phyloP scores from a whole-genome alignment of 306 rosid genomes.

The Fagus sylvatica region DNA sequence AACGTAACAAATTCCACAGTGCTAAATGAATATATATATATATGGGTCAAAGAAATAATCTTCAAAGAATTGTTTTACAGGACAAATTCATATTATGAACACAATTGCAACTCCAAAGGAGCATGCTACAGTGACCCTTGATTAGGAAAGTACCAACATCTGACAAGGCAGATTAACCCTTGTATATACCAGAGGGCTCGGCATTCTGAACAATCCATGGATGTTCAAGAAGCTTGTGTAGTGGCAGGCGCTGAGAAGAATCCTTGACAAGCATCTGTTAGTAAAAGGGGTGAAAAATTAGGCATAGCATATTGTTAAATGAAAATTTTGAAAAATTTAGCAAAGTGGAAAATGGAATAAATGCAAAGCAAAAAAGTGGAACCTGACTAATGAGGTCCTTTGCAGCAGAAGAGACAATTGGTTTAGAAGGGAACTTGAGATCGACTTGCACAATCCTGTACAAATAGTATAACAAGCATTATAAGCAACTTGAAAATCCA shows the following conservation, averaged over 20 bases:
- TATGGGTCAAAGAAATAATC: too few relatives aligned
- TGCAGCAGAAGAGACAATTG: constrained; percentile 85
- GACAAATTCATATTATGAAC: constrained; percentile 15
- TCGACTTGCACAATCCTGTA: constrained; percentile 94
- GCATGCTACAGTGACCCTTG: constrained; percentile 12
- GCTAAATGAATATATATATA: too few relatives aligned
- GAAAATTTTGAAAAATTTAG: neutral
- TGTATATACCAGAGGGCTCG: constrained; percentile 85
- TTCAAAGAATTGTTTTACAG: neutral
- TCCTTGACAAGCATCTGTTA: constrained; percentile 92
- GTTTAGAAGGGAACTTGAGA: constrained; percentile 90
- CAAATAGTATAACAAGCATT: neutral
- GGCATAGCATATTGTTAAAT: constrained; percentile 14
- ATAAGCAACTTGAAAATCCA: neutral
- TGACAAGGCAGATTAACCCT: constrained; percentile 36
- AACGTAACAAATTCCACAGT: too few relatives aligned
- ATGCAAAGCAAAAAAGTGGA: constrained; percentile 6
- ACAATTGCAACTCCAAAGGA: too few relatives aligned
- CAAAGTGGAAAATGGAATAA: neutral
- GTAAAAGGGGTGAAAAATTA: neutral
- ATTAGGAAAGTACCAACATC: constrained; percentile 4
- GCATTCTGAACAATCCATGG: constrained; percentile 98
- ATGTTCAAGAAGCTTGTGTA: constrained; percentile 93
- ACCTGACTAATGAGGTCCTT: constrained; percentile 98
- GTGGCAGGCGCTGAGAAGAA: constrained; percentile 73